phyloP scores from a whole-genome alignment of 129 eudicot species.

The Lonicera japonica region DNA sequence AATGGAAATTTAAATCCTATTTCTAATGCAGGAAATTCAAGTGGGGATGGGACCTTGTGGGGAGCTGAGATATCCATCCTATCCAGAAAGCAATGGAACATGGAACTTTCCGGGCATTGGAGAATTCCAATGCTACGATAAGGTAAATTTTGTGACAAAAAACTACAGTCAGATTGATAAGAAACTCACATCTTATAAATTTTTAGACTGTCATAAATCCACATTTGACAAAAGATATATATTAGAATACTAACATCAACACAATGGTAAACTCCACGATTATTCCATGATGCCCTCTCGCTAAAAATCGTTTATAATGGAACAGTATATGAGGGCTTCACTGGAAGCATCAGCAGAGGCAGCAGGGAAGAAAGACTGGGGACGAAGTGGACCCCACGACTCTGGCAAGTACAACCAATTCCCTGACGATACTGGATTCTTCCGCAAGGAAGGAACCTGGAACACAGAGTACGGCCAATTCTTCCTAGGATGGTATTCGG shows the following conservation, averaged over 20 bases:
- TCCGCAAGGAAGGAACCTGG: constrained; percentile 75
- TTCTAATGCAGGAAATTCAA: constrained; percentile 72
- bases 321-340: constrained; percentile 93
- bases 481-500: constrained; percentile 90
- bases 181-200: too few species aligned
- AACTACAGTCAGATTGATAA: background rate
- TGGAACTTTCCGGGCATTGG: constrained; percentile 99
- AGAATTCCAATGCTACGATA: constrained; percentile 93
- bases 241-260: too few species aligned
- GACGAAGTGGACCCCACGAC: constrained; percentile 74
- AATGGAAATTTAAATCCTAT: constrained; percentile 3
- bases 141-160: constrained; percentile 38
- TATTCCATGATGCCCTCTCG: too few species aligned
- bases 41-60: constrained; percentile 99
- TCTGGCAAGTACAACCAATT: constrained; percentile 82
- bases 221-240: too few species aligned
- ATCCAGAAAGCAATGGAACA: constrained; percentile 97
- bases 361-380: constrained; percentile 65
- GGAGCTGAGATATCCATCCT: constrained; percentile 95
- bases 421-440: constrained; percentile 89
- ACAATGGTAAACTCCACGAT: too few species aligned
- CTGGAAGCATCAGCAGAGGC: constrained; percentile 78
- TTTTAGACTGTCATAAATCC: background rate
- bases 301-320: background rate
- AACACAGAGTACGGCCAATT: constrained; percentile 76